Percentiles rank a stretch among this genome's conserved stretches.
Evolutionary conservation across 169 alveolate genomes (phyloP).

Genomic region (Plasmodium knowlesi): DNA sequence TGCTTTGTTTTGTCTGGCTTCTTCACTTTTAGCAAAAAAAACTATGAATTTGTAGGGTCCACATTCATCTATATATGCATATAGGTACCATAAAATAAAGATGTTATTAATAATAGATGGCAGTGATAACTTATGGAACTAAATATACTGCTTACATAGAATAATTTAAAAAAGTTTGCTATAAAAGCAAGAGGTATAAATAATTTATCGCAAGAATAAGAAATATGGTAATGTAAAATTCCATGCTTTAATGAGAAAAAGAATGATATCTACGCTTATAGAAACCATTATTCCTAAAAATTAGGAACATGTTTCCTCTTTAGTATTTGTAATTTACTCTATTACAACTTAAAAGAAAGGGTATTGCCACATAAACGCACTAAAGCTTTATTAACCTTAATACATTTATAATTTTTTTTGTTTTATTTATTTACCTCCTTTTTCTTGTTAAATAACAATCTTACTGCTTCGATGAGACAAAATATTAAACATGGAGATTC

Average conservation of each 20-base stretch:
- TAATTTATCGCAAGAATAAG: not conserved
- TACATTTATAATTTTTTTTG: not conserved
- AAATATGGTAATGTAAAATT: not conserved
- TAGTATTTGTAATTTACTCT: not conserved
- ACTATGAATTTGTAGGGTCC: not conserved
- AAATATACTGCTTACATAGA: not conserved
- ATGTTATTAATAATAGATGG: not conserved
- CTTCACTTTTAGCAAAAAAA: not conserved
- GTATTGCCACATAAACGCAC: not conserved
- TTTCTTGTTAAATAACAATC: not conserved
- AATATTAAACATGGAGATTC: not conserved
- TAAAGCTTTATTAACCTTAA: not conserved
- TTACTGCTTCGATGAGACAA: not conserved
- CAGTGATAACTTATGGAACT: not conserved
- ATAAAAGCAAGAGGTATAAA: not conserved
- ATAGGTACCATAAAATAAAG: not conserved
- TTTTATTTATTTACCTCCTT: not conserved
- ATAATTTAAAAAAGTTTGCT: not conserved
- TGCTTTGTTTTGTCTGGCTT: not conserved
- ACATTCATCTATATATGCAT: not conserved
- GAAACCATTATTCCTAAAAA: not conserved
- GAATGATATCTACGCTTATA: not conserved
- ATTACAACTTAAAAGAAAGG: not conserved
- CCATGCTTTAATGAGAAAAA: not conserved
- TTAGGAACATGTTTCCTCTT: conserved; percentile 2